Percentiles rank a stretch among this genome's conserved stretches.
These are phyloP conservation scores for Metarhizium brunneum DNA, from an alignment of 2,329 filamentous ascomycete genomes.

Conservation along the genomic window DNA sequence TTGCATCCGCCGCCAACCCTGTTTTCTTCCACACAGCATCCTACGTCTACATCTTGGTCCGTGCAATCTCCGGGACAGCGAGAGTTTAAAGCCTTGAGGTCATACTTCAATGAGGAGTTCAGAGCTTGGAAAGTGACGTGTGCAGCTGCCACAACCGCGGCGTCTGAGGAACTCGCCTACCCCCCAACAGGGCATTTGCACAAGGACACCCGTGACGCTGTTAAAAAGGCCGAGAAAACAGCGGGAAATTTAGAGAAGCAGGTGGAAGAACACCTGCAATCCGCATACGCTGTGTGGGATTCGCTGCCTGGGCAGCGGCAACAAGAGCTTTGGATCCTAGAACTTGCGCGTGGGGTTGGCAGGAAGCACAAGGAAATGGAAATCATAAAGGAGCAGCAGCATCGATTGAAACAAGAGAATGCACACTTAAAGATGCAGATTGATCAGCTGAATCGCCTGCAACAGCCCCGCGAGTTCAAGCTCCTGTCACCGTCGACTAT, in stretches of 20 bases:
- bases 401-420: slow-evolving; percentile 46
- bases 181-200: slow-evolving; percentile 30
- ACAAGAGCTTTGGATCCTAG: slow-evolving; percentile 51
- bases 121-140: slow-evolving; percentile 51
- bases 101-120: slow-evolving; percentile 60
- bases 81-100: slow-evolving; percentile 63
- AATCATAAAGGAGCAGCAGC: slow-evolving; percentile 39
- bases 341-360: slow-evolving; percentile 51
- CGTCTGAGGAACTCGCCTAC: slow-evolving; percentile 42
- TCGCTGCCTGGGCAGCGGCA: slow-evolving; percentile 46
- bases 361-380: slow-evolving; percentile 46
- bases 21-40: slow-evolving; percentile 70
- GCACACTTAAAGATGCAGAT: slow-evolving; percentile 47
- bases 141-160: slow-evolving; percentile 37
- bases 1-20: slow-evolving; percentile 73
- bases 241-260: slow-evolving; percentile 57
- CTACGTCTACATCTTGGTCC: slow-evolving; percentile 73
- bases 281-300: slow-evolving; percentile 70
- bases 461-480: slow-evolving; percentile 52
- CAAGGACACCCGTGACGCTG: slow-evolving; percentile 34
- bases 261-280: slow-evolving; percentile 65
- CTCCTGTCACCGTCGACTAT: slow-evolving; percentile 42
- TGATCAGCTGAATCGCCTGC: slow-evolving; percentile 47
- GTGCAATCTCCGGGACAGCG: slow-evolving; percentile 63
- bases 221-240: slow-evolving; percentile 38